phyloP scores from a whole-genome alignment of 108 stramenopile species.

The Epipyxis sp. region DNA sequence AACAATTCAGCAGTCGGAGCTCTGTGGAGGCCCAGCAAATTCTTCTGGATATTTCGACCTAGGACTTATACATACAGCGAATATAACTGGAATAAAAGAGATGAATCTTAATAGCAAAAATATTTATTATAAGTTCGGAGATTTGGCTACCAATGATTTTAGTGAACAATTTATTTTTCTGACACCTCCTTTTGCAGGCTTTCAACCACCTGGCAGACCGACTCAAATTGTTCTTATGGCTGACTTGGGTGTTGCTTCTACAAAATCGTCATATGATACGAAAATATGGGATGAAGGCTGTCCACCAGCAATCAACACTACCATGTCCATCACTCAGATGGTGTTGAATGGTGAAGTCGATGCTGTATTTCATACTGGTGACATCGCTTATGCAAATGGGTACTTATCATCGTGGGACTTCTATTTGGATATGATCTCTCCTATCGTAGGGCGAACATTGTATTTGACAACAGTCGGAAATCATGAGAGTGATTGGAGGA shows the following conservation, averaged over 20 bases:
- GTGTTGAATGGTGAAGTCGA: background rate
- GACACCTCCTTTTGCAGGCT: slow-evolving; percentile 9
- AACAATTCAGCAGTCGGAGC: background rate
- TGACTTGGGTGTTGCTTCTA: slow-evolving; percentile 10
- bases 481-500: slow-evolving; percentile 47
- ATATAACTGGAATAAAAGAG: background rate
- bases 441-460: background rate
- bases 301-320: background rate
- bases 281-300: background rate
- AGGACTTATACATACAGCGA: background rate
- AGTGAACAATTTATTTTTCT: background rate
- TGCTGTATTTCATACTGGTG: background rate
- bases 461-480: slow-evolving; percentile 45
- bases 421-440: slow-evolving; percentile 1
- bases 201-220: background rate
- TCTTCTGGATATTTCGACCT: background rate
- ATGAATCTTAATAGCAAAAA: background rate
- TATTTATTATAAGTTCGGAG: slow-evolving; percentile 15
- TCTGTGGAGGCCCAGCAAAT: slow-evolving; percentile 1
- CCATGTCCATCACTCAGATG: background rate
- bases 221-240: background rate
- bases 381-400: slow-evolving; percentile 13
- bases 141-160: background rate
- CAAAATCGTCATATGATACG: background rate
- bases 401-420: slow-evolving; percentile 10